Evolutionary conservation across 2,329 filamentous ascomycete species (phyloP), one percentile per base, ranked within the genome.

Genomic region (Colletotrichum somersetense): DNA sequence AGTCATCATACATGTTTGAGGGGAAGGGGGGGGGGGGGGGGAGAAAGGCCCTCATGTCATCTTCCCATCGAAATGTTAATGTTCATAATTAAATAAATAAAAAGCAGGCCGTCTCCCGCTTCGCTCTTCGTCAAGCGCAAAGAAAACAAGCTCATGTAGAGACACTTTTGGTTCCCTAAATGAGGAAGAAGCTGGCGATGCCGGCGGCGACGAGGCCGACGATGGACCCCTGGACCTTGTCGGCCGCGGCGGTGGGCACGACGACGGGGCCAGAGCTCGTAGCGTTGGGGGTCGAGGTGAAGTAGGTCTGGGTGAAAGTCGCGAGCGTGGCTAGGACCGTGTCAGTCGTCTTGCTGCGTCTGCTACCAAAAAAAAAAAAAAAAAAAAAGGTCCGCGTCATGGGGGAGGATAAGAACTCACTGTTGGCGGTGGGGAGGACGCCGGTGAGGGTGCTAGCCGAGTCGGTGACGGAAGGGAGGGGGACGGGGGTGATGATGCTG

Each of bases 141-240:
- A 40, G n/a, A 48, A 16, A 38, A 16, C 23, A 23, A 12, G 18
- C 3, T 30, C 5, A 6, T 23, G 8, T 26, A 23, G 3, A 33
- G 26, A 64, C 63, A 5, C 6, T 7, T 42, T 35, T 20, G n/a
- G 5, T 44, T 42, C 5, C 7, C 74, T 77, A 82, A 67, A 81
- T 59, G 75, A 81, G 76, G 74, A 81, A 77, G 61, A 82, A 74
- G 23, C 80, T 78, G 76, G 82, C 78, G 74, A 81, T 79, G 73
- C 79, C 80, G 71, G 82, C 82, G 46, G 79, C 80, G 67, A 82
- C 66, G n/a, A 82, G 75, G 44, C 80, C 80, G 53, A 74, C 77
- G 73, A 80, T 78, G 61, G 80, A 82, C 57, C 75, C 75, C 72
- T 81, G 76, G 78, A 73, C 56, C 67, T 58, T 71, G 62, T 71